phyloP scores from a whole-genome alignment of 495 filamentous ascomycete genomes.

The Sabuloglossum arenarium region DNA sequence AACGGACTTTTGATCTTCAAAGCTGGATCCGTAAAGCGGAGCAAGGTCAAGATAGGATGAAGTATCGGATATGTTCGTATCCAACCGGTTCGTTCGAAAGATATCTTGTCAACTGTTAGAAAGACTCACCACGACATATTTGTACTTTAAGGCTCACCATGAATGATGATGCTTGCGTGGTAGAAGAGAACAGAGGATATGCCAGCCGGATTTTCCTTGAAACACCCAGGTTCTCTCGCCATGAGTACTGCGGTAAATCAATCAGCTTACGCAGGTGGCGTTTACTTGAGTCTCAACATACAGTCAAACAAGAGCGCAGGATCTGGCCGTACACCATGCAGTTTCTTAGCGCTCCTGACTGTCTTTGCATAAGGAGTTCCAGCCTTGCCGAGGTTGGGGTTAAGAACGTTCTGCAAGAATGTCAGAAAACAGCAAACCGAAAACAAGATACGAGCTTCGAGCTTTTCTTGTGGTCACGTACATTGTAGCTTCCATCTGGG shows the following conservation, averaged over 20 bases:
- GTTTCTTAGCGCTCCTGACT: background rate
- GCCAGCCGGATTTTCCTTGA: conserved; percentile 49
- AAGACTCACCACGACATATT: conserved; percentile 36
- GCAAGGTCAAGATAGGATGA: conserved; percentile 74
- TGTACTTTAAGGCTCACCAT: conserved; percentile 33
- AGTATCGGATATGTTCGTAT: conserved; percentile 40
- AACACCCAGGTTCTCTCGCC: too few relatives aligned
- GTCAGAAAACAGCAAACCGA: background rate
- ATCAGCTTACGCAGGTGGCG: too few relatives aligned
- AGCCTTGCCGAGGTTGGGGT: conserved; percentile 26
- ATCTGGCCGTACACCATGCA: background rate
- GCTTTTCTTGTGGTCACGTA: background rate
- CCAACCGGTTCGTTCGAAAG: conserved; percentile 36
- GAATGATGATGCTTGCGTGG: conserved; percentile 75
- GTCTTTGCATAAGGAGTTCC: conserved; percentile 18
- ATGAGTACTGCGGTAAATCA: too few relatives aligned
- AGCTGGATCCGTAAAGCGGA: conserved; percentile 69
- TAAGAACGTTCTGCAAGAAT: conserved; percentile 5
- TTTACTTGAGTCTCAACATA: too few relatives aligned
- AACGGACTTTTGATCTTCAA: conserved; percentile 51
- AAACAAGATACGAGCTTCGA: background rate
- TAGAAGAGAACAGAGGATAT: conserved; percentile 83
- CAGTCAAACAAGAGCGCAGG: background rate
- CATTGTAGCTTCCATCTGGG: conserved; percentile 5
- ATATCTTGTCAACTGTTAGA: conserved; percentile 25